These are phyloP conservation scores for Paraconiothyrium sp. DNA, from an alignment of 2,329 filamentous ascomycete species.

Conservation along the genomic window DNA sequence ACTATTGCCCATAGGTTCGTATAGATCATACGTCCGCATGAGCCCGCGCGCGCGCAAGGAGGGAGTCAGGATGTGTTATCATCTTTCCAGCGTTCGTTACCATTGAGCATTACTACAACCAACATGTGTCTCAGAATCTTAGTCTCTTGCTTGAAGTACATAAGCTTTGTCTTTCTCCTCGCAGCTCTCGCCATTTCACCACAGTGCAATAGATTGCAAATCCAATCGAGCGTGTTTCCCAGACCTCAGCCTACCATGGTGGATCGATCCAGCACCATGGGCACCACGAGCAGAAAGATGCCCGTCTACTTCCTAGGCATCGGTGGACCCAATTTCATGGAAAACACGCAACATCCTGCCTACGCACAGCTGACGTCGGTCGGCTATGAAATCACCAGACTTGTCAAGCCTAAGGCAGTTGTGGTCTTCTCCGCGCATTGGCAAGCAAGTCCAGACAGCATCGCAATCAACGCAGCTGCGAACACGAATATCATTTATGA, in stretches of 20 bases:
- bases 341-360: conserved; percentile 73
- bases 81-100: no score
- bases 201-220: not conserved
- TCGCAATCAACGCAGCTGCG: conserved; percentile 73
- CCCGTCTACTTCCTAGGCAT: conserved; percentile 64
- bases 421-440: conserved; percentile 83
- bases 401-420: conserved; percentile 75
- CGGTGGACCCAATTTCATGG: conserved; percentile 71
- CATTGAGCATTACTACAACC: no score
- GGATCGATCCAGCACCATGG: not conserved
- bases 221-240: not conserved
- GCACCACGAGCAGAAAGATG: conserved; percentile 41
- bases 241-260: not conserved
- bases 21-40: no score
- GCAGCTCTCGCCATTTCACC: not conserved
- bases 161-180: conserved; percentile 1
- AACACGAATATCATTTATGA: conserved; percentile 76
- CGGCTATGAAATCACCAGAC: conserved; percentile 74
- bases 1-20: no score
- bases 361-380: conserved; percentile 71
- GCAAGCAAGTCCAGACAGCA: conserved; percentile 66
- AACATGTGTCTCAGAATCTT: not conserved
- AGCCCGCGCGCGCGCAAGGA: no score
- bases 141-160: not conserved
- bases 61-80: no score